A percentile compares a stretch with the other conserved stretches of the same genome.
phyloP scores from a whole-genome alignment of 768 basidiomycete species.

The Tephrocybe rancida region DNA sequence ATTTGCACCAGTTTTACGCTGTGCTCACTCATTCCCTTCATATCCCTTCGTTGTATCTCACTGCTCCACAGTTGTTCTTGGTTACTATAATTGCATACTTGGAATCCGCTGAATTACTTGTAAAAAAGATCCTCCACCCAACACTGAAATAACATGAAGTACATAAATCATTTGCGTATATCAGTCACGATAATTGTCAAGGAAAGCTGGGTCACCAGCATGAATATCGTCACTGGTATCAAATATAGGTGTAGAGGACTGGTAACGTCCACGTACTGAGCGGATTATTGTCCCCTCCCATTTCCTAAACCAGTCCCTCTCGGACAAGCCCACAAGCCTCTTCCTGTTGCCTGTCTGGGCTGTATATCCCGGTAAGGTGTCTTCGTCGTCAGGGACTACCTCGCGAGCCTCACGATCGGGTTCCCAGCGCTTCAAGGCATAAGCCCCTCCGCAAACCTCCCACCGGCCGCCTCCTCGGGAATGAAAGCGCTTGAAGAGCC shows the following conservation, averaged over 20 bases:
- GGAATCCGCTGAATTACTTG: constrained; percentile 4
- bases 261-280: constrained; percentile 51
- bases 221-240: constrained; percentile 12
- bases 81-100: constrained; percentile 2
- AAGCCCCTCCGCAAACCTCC: constrained; percentile 77
- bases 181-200: constrained; percentile 33
- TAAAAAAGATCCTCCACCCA: neutral
- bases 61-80: constrained; percentile 10
- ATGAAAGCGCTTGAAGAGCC: constrained; percentile 76
- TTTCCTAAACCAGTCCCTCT: constrained; percentile 77
- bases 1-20: neutral
- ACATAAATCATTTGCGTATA: neutral
- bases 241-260: constrained; percentile 37
- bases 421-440: constrained; percentile 62
- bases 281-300: constrained; percentile 75
- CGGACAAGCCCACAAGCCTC: constrained; percentile 55
- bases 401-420: constrained; percentile 13
- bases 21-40: constrained; percentile 2
- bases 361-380: constrained; percentile 9
- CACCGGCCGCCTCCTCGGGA: constrained; percentile 70
- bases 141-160: neutral
- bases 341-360: constrained; percentile 20
- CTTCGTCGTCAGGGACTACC: neutral
- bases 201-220: constrained; percentile 3
- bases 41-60: constrained; percentile 10